These are phyloP conservation scores for Trifolium fragiferum DNA, from an alignment of 306 rosid genomes.

Conservation along the genomic window DNA sequence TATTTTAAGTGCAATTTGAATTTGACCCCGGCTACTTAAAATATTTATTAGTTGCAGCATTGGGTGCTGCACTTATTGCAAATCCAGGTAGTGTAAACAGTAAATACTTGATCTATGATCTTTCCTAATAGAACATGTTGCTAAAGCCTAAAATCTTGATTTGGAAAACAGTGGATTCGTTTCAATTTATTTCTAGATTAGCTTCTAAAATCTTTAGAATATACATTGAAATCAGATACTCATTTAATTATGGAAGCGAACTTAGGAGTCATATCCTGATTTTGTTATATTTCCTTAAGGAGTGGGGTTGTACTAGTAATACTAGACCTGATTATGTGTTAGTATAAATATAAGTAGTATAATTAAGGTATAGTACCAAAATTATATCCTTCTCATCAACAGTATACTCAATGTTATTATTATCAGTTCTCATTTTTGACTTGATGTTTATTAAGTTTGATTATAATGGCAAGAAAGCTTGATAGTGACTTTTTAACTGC, in stretches of 20 bases:
- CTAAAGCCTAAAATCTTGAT: conserved; percentile 1
- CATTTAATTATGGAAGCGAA: not conserved
- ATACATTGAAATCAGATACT: not conserved
- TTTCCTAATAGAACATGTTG: not conserved
- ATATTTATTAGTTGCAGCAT: not conserved
- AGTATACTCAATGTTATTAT: conserved; percentile 1
- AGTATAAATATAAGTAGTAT: conserved; percentile 5
- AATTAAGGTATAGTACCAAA: conserved; percentile 6
- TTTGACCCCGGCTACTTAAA: not conserved
- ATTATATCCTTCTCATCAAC: conserved; percentile 3
- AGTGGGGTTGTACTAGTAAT: conserved; percentile 2
- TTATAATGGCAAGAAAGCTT: conserved; percentile 26
- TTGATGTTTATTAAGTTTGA: not conserved
- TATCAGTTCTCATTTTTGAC: conserved; percentile 11
- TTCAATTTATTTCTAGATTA: not conserved
- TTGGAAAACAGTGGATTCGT: not conserved
- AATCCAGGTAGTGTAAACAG: not conserved
- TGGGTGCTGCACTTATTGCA: conserved; percentile 11
- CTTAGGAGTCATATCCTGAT: not conserved
- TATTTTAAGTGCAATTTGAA: not conserved
- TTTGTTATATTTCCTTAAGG: conserved; percentile 4
- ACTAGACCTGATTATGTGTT: conserved; percentile 15
- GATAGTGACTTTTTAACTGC: conserved; percentile 28
- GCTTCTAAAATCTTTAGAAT: not conserved
- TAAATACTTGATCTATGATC: not conserved